phyloP scores from a whole-genome alignment of 441 rosid genomes.

The Mallotus repandus region DNA sequence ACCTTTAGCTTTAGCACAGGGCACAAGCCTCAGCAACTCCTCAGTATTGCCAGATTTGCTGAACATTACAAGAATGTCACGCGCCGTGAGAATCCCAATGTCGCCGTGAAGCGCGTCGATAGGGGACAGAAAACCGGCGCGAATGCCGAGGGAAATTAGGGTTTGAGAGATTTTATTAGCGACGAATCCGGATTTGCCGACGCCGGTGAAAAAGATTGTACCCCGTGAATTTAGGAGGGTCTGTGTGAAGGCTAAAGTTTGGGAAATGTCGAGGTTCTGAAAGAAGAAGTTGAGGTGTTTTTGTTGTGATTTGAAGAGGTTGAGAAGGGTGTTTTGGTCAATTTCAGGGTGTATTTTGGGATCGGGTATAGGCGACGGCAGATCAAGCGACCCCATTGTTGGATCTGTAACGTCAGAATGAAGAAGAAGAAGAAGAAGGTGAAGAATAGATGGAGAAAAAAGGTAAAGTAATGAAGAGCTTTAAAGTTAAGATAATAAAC shows the following conservation, averaged over 20 bases:
- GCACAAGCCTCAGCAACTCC: slow-evolving; percentile 79
- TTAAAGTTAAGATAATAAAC: not conserved
- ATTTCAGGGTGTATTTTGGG: slow-evolving; percentile 26
- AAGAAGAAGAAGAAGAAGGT: not conserved
- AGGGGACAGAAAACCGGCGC: slow-evolving; percentile 77
- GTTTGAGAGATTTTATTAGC: slow-evolving; percentile 93
- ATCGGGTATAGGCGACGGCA: slow-evolving; percentile 18
- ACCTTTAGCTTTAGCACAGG: slow-evolving; percentile 82
- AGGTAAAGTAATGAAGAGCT: too few species aligned
- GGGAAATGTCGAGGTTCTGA: slow-evolving; percentile 73
- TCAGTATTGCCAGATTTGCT: slow-evolving; percentile 87
- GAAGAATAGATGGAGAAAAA: not conserved
- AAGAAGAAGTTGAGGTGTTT: slow-evolving; percentile 87
- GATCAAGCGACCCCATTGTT: slow-evolving; percentile 51
- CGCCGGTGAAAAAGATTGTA: slow-evolving; percentile 83
- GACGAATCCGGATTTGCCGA: slow-evolving; percentile 94
- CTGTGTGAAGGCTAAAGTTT: slow-evolving; percentile 65
- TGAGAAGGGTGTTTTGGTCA: slow-evolving; percentile 54
- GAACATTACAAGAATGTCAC: slow-evolving; percentile 68
- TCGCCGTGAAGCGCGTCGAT: slow-evolving; percentile 96
- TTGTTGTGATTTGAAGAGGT: slow-evolving; percentile 89
- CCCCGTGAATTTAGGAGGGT: slow-evolving; percentile 61
- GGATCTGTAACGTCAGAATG: not conserved
- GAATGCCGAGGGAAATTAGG: slow-evolving; percentile 73
- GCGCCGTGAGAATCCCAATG: slow-evolving; percentile 60